Evolutionary conservation across 768 basidiomycete genomes (phyloP), one percentile per base, ranked within the genome.

Genomic region (Termitomyces eurrhizus): DNA sequence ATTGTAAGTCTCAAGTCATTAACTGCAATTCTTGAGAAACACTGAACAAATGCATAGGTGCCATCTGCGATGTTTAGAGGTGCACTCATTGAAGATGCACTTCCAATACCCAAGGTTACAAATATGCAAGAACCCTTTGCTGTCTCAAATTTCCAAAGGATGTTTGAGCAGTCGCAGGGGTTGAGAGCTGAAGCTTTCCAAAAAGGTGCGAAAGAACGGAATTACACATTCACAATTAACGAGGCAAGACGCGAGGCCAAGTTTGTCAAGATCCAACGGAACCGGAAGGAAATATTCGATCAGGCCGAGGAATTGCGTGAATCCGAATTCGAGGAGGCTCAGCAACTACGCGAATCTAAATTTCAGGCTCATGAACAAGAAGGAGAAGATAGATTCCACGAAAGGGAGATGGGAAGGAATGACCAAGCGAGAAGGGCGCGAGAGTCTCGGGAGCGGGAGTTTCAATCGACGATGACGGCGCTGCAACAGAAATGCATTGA

Each of bases 211-310:
- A 56, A 26, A 24, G 29, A 41, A 3, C 51, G 61, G 26, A n/a
- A 46, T 11, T 12, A 36, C 21, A 49, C 42, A 4, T 58, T 58
- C 57, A 58, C 39, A 32, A 41, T 50, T 14, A 62, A 51, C 44
- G 57, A 62, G n/a, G 46, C n/a, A 18, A 54, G 42, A 18, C 61
- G 61, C 16, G 16, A 44, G n/a, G n/a, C 21, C 18, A 18, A 51
- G 7, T 58, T 62, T 18, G 26, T 33, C 21, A 55, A 53, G 21
- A 35, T 21, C 24, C 61, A 62, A 21, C 52, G 48, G 11, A 46
- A 37, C 7, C 37, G 62, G 32, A 59, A 59, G 24, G 41, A 9
- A 6, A 2, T 12, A 16, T 62, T 55, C 24, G 33, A 52, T 2
- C 8, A 59, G 9, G 52, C 48, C 0, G 52, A 62, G 21, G 39